Percentiles rank a stretch among this genome's conserved stretches.
These are phyloP conservation scores for Pseudogymnoascus sp. DNA, from an alignment of 2,329 filamentous ascomycete species.

Conservation along the genomic window DNA sequence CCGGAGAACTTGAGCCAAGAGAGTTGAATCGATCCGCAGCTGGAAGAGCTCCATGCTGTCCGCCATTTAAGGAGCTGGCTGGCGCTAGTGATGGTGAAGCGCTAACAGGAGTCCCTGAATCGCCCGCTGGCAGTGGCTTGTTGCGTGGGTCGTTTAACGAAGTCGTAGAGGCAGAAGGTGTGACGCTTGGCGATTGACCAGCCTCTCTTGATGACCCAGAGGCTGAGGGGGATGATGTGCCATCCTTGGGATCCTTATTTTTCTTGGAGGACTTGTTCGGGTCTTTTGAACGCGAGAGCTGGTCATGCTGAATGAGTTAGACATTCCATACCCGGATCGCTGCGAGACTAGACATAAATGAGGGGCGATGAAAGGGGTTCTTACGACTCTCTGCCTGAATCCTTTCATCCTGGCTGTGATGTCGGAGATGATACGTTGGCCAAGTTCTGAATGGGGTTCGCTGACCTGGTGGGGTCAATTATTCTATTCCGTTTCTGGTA, in stretches of 20 bases:
- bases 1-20: conserved; percentile 32
- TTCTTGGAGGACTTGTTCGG: conserved; percentile 76
- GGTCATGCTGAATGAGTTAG: conserved; percentile 55
- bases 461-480: not conserved
- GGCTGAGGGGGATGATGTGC: conserved; percentile 71
- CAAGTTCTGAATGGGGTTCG: not conserved
- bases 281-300: conserved; percentile 87
- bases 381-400: conserved; percentile 94
- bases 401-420: conserved; percentile 70
- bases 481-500: not conserved
- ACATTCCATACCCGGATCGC: conserved; percentile 14
- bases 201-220: conserved; percentile 44
- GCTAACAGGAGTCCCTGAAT: conserved; percentile 26
- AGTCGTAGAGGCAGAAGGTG: conserved; percentile 83
- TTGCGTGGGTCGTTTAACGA: conserved; percentile 78
- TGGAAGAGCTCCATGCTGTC: conserved; percentile 23
- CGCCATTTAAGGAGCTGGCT: conserved; percentile 25
- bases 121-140: conserved; percentile 64
- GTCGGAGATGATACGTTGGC: not conserved
- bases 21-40: conserved; percentile 38
- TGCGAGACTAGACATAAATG: conserved; percentile 11
- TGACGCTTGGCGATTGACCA: conserved; percentile 56
- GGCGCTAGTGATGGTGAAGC: conserved; percentile 22
- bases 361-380: conserved; percentile 32
- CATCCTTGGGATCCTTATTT: conserved; percentile 65